Evolutionary conservation across 1,284 basidiomycete species (phyloP).

Genomic region (Melampsora americana): DNA sequence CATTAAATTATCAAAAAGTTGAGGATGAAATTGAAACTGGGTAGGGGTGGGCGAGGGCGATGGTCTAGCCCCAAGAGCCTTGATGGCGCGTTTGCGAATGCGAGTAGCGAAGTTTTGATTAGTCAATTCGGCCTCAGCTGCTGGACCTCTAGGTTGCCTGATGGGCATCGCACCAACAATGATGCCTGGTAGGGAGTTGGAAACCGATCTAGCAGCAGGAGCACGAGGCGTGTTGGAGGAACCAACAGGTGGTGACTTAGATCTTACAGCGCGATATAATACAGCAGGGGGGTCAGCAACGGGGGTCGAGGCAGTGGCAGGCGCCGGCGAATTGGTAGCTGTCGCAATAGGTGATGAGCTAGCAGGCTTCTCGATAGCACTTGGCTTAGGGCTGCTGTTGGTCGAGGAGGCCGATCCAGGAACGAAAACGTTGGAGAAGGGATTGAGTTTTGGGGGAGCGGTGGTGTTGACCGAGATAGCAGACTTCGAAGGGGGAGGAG

Average conservation of each 20-base stretch:
- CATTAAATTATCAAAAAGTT: neutral
- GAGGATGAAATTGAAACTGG: conserved; percentile 24
- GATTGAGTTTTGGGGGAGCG: conserved; percentile 27
- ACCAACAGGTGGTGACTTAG: conserved; percentile 19
- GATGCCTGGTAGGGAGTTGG: neutral
- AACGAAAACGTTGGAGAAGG: conserved; percentile 35
- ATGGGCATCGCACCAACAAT: conserved; percentile 25
- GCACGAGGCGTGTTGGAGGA: neutral
- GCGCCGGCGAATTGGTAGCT: neutral
- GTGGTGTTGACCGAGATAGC: conserved; percentile 4
- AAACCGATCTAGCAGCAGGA: conserved; percentile 5
- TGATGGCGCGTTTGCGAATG: conserved; percentile 41
- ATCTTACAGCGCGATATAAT: conserved; percentile 19
- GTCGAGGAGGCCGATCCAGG: conserved; percentile 12
- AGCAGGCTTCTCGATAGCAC: neutral
- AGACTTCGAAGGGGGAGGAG: neutral
- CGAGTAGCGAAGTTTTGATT: conserved; percentile 42
- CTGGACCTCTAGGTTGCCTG: conserved; percentile 38
- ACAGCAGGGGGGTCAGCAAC: neutral
- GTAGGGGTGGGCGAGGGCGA: neutral
- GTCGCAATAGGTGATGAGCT: neutral
- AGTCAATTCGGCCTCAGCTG: conserved; percentile 42
- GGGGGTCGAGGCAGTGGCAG: neutral
- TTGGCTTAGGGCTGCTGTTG: neutral
- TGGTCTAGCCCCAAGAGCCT: conserved; percentile 22